Evolutionary conservation across 192 early-diverging fungal genomes (phyloP).

Genomic region (Obelidium mucronatum): DNA sequence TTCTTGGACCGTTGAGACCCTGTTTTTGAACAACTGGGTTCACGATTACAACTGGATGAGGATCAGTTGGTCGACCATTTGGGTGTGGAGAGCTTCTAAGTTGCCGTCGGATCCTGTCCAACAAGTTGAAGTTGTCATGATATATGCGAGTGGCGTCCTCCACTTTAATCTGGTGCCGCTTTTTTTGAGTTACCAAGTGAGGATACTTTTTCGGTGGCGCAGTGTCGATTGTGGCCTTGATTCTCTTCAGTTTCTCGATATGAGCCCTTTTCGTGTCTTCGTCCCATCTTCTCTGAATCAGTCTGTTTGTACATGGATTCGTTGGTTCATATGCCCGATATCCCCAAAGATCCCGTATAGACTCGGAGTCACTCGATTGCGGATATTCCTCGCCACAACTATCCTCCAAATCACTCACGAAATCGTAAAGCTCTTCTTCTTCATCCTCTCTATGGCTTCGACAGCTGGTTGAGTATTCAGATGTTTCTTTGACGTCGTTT

Average conservation of each 20-base stretch:
- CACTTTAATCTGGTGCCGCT: background rate
- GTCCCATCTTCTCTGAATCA: conserved; percentile 20
- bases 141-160: conserved; percentile 5
- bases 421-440: background rate
- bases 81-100: background rate
- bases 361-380: too few species aligned
- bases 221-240: conserved; percentile 13
- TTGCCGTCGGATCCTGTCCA: conserved; percentile 20
- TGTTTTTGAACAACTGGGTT: conserved; percentile 13
- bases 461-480: background rate
- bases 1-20: conserved; percentile 22
- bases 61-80: background rate
- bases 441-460: background rate
- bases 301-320: conserved; percentile 12
- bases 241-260: conserved; percentile 4
- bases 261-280: background rate
- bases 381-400: too few species aligned
- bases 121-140: conserved; percentile 11
- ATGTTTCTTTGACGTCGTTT: background rate
- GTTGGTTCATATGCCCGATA: conserved; percentile 27
- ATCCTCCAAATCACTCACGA: background rate
- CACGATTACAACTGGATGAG: background rate
- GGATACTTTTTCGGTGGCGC: conserved; percentile 26
- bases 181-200: conserved; percentile 22
- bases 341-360: conserved; percentile 4